phyloP scores from a whole-genome alignment of 1,284 basidiomycete species.

The Lentinula novae-zelandiae region DNA sequence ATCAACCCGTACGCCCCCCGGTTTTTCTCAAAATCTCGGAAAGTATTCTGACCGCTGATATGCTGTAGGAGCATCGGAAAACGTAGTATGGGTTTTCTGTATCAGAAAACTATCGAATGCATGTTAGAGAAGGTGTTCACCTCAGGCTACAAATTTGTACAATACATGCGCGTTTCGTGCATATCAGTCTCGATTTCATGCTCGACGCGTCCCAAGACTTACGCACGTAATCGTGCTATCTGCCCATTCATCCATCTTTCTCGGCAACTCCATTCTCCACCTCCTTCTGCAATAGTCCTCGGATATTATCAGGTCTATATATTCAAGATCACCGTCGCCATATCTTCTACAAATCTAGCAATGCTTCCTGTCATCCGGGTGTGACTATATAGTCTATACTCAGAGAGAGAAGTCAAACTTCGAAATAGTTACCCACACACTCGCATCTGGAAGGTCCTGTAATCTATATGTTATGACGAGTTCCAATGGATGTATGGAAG shows the following conservation, averaged over 20 bases:
- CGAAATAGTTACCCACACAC: neutral
- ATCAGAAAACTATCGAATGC: neutral
- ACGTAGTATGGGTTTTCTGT: neutral
- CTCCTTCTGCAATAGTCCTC: neutral
- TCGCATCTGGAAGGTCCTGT: neutral
- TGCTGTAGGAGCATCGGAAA: constrained; percentile 9
- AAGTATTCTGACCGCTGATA: neutral
- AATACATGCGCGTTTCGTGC: neutral
- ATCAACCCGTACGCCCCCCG: constrained; percentile 58
- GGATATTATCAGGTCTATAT: neutral
- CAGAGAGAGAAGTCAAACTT: neutral
- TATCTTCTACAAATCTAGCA: neutral
- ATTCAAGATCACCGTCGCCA: neutral
- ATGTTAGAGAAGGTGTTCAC: neutral
- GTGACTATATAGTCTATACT: too few species aligned
- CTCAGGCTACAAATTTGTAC: neutral
- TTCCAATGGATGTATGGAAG: neutral
- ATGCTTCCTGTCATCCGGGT: neutral
- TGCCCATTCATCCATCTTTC: neutral
- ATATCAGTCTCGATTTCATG: neutral
- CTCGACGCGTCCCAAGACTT: neutral
- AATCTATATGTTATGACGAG: neutral
- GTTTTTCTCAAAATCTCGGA: neutral
- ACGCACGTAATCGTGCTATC: neutral
- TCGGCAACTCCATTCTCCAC: neutral